Base-by-base conservation (phyloP, 768 basidiomycete genomes). In the Lactarius sanguifluus region DNA sequence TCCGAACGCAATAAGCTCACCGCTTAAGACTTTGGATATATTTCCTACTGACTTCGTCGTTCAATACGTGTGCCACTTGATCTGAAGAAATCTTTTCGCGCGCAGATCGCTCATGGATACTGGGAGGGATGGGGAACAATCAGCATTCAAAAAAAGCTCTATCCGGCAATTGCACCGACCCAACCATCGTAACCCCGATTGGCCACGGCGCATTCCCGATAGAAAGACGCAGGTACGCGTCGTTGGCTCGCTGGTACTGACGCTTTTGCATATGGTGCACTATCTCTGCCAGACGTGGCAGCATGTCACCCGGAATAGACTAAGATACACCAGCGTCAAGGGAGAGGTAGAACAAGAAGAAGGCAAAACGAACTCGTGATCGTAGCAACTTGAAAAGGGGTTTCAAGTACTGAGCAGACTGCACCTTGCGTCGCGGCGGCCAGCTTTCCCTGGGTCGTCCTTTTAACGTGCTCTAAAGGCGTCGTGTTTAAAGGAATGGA, bases 141-240 rank as follows among this genome's bases (percentile, higher is more conserved):
- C 34, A 66, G 28, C 40, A 25, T 54, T 40, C 8, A 23, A 58
- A 25, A 25, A 25, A 23, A 32, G 30, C 25, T 54, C 18, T 18
- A 40, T 20, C 56, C 43, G 16, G 40, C 54, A 40, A 12, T 3
- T 62, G 47, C 13, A 81, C 88, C 45, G 77, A 94, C 94, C 94
- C 96, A 79, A 98, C 97, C 91, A 96, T 96, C 67, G 97, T 99
- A 10, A 99, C 97, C 52, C 97, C 97, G 73, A 99, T 99, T 1
- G 97, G 97, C 97, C 97, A 99, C 3, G 97, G 96, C 0, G 97
- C 96, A 72, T 97, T 99, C 40, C 97, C 97, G 69, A 99, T 99
- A 6, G 93, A 95, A 45, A 99, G 81, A 8, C 97, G 90, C 28
- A 99, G 86, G 76, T 99, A 99, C 0, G 96, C 90, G 75, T 99